Base-by-base conservation (phyloP, 352 stramenopile species). In the Phytophthora meadii region DNA sequence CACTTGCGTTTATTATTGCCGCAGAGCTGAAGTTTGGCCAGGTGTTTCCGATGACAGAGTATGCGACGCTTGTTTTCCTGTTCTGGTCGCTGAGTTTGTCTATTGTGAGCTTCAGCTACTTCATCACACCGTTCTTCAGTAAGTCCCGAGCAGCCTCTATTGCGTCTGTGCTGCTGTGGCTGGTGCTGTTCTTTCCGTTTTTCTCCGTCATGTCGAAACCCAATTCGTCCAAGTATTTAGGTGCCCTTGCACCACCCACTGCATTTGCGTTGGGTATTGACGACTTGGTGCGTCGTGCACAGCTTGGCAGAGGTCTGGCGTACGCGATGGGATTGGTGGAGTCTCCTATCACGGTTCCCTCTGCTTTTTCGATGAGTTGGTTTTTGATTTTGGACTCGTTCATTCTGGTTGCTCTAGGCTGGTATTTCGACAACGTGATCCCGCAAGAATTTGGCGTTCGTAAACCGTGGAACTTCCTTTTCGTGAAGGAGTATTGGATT, bases 351-450 rank as follows among this genome's bases (percentile, higher is more conserved):
- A 74, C 73, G 2, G 78, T 87, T 0, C 75, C 81, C 0, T 77
- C 66, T 0, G 74, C 81, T 5, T 67, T 71, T n/a, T 44, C 51
- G 4, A 94, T 94, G 85, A 83, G 70, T 52, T 79, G 74, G 61
- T 81, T 94, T 41, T 66, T 92, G 28, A 48, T 94, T 15, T 42
- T 97, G 1, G 96, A 99, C 68, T 74, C 87, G 10, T 36, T 96
- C 7, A 39, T 98, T 15, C 89, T 98, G n/a, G 74, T 88, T 7
- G 24, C 76, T 1, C 55, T 98, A 1, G 93, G 87, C 1, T 97
- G 84, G 82, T 98, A 98, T 76, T 85, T 98, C n/a, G 92, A 98
- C 54, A 84, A 97, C 53, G 90, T 98, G 2, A 60, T 98, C 2
- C 95, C 96, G 4, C 88, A 92, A 56, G 79, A 97, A 56, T 98